These are phyloP conservation scores for Trichophyton mentagrophytes DNA, from an alignment of 2,329 filamentous ascomycete genomes.

Conservation along the genomic window DNA sequence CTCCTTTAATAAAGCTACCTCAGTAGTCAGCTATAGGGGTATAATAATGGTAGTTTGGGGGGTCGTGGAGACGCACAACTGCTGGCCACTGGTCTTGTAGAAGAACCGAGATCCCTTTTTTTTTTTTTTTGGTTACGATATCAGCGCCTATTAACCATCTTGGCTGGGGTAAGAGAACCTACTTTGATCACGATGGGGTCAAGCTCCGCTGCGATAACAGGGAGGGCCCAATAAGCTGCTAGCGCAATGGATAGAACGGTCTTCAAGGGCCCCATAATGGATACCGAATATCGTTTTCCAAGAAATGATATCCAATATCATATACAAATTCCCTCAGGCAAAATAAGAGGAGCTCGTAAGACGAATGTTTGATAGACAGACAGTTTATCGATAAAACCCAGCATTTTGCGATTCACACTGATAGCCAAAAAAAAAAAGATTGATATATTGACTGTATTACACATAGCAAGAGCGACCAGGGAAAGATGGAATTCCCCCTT, in stretches of 20 bases:
- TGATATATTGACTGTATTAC: conserved; percentile 1
- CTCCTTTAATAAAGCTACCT: conserved; percentile 65
- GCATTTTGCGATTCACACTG: no score
- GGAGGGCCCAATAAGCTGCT: background rate
- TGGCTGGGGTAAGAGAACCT: conserved; percentile 7
- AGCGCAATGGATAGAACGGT: background rate
- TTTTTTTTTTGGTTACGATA: background rate
- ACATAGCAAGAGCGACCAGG: background rate
- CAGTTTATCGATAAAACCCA: no score
- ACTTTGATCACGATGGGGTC: conserved; percentile 53
- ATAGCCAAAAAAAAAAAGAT: no score
- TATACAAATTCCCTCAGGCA: background rate
- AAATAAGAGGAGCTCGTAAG: background rate
- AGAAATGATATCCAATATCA: background rate
- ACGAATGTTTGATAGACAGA: background rate
- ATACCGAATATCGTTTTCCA: background rate
- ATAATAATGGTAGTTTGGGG: background rate
- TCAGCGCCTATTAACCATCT: background rate
- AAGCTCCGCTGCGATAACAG: conserved; percentile 39
- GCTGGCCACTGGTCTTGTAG: conserved; percentile 65
- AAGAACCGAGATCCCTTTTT: conserved; percentile 70
- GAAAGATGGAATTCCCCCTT: background rate
- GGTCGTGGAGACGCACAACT: conserved; percentile 41
- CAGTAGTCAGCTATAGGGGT: conserved; percentile 10
- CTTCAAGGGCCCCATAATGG: background rate